Base-by-base conservation (phyloP, 1,284 basidiomycete genomes). In the Trametes versicolor region DNA sequence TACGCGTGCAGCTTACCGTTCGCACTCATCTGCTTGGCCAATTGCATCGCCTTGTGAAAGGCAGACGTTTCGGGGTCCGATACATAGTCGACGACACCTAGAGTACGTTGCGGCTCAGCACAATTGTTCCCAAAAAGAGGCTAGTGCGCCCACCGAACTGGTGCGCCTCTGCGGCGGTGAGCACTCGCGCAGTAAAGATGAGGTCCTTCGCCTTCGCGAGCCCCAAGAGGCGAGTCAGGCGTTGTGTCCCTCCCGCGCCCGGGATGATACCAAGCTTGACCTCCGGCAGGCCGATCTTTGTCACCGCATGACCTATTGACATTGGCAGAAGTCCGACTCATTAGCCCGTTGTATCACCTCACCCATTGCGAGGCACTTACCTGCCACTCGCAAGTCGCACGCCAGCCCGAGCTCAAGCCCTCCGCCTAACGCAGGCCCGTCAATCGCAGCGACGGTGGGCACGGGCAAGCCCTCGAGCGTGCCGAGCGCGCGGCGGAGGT, bases 161-260 rank as follows among this genome's bases (percentile, higher is more conserved):
- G 62, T 88, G 79, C 4, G 96, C 95, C 74, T 98, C 89, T 1
- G 77, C 61, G 0, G 89, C 90, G 23, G 81, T 83, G 57, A 96
- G 76, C 60, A 86, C 79, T 8, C 88, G 84, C 8, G 90, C 92
- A 2, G 93, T 94, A 75, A 92, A 96, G 63, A 97, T 93, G 45
- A 97, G 81, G 72, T 96, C 93, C 77, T 98, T 98, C 7, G 96
- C 91, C 75, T 88, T 92, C 47, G 94, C 84, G 23, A 90, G 77
- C 1, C 97, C 96, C 12, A 98, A 79, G 23, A 98, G 79, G 49
- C 94, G 87, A 1, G 94, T 90, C 21, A 93, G 85, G 39, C 97
- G 86, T 73, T 97, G 95, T 0, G 96, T 98, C 1, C 96, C 96
- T 2, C 96, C 95, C n/a, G 95, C 96, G 54, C 96, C 96, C 15